phyloP scores from a whole-genome alignment of 2,329 filamentous ascomycete species.

The Alternaria gansuensis region DNA sequence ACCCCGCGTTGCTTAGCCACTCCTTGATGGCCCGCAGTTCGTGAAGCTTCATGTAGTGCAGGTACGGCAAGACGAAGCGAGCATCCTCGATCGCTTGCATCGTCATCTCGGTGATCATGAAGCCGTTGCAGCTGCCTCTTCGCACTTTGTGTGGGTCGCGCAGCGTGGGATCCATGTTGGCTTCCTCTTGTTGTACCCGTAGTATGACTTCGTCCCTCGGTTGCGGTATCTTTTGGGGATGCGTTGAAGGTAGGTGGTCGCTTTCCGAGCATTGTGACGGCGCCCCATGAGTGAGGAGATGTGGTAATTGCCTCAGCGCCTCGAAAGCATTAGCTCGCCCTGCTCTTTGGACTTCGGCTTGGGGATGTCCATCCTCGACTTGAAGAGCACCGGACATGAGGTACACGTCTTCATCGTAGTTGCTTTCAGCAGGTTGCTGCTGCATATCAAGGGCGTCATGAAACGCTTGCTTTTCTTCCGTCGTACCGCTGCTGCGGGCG shows the following conservation, averaged over 20 bases:
- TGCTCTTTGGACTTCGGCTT: background rate
- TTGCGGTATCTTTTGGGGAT: slow-evolving; percentile 14
- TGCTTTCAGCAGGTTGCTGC: background rate
- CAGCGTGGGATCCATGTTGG: slow-evolving; percentile 13
- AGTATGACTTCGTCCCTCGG: slow-evolving; percentile 26
- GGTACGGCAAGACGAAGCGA: slow-evolving; percentile 30
- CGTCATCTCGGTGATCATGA: slow-evolving; percentile 30
- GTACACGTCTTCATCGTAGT: background rate
- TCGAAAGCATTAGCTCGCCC: slow-evolving; percentile 4
- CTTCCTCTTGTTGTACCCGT: slow-evolving; percentile 30
- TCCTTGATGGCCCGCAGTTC: slow-evolving; percentile 35
- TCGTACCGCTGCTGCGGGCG: background rate
- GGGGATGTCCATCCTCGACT: background rate
- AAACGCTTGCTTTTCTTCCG: background rate
- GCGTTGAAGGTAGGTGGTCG: slow-evolving; percentile 9
- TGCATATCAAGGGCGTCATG: background rate
- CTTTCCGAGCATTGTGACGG: background rate
- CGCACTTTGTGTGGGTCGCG: slow-evolving; percentile 29
- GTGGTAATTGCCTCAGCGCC: slow-evolving; percentile 1
- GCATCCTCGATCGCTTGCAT: slow-evolving; percentile 30
- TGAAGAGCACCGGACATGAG: slow-evolving; percentile 13
- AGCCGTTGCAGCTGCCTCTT: slow-evolving; percentile 33
- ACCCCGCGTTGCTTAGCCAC: slow-evolving; percentile 28
- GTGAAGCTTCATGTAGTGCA: slow-evolving; percentile 40
- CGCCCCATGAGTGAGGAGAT: background rate